A percentile compares a stretch with the other conserved stretches of the same genome.
These are phyloP conservation scores for Blastobotrys chiropterorum DNA, from an alignment of 805 yeast genomes.

Conservation along the genomic window DNA sequence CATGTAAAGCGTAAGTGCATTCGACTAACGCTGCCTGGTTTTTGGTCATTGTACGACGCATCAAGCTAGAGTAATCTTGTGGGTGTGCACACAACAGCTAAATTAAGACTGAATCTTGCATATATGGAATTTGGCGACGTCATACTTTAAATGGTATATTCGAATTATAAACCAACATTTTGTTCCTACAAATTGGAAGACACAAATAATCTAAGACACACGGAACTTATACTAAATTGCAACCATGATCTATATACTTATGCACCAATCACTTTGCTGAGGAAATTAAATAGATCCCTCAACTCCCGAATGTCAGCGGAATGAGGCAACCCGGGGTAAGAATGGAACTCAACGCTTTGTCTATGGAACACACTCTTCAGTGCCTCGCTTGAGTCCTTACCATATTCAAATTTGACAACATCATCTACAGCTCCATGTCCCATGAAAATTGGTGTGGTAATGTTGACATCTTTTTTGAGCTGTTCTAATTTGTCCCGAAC, in stretches of 20 bases:
- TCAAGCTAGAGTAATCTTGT: no score
- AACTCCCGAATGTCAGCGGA: slow-evolving; percentile 64
- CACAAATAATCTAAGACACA: no score
- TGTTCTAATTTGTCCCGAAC: slow-evolving; percentile 17
- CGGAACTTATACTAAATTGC: neutral
- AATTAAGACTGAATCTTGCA: no score
- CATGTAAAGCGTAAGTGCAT: no score
- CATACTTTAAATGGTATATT: no score
- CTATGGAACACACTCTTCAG: slow-evolving; percentile 43
- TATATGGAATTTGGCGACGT: no score
- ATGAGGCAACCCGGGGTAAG: slow-evolving; percentile 63
- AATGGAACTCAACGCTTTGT: slow-evolving; percentile 38
- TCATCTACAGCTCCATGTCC: slow-evolving; percentile 85
- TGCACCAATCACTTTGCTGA: slow-evolving; percentile 32
- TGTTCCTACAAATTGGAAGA: no score
- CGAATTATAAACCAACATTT: no score
- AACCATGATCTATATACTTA: neutral
- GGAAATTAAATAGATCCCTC: slow-evolving; percentile 43
- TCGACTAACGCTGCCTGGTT: no score
- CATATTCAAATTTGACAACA: slow-evolving; percentile 43
- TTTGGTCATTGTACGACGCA: no score
- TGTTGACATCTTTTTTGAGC: slow-evolving; percentile 36
- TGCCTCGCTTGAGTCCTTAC: slow-evolving; percentile 38
- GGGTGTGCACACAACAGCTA: no score
- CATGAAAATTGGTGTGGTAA: slow-evolving; percentile 70